A percentile compares a stretch with the other conserved stretches of the same genome.
phyloP scores from a whole-genome alignment of 2,329 filamentous ascomycete species.

The Xylariaceae sp. region DNA sequence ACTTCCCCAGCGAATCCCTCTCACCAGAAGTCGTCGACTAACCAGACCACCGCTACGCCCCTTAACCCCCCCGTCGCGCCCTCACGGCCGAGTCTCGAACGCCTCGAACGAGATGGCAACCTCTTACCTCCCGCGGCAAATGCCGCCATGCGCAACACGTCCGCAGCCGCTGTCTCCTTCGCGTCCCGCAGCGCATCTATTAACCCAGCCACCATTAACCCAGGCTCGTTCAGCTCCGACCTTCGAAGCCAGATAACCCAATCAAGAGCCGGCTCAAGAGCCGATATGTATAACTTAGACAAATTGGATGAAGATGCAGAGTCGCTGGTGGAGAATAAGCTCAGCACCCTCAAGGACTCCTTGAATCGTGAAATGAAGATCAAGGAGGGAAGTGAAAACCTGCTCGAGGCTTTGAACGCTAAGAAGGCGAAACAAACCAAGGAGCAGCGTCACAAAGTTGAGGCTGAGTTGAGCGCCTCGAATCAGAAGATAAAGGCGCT shows the following conservation, averaged over 20 bases:
- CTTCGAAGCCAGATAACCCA: constrained; percentile 67
- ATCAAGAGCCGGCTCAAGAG: constrained; percentile 59
- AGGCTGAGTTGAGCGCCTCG: constrained; percentile 85
- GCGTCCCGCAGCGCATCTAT: constrained; percentile 65
- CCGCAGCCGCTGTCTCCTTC: constrained; percentile 56
- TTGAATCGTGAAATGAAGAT: constrained; percentile 97
- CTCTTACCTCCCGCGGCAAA: constrained; percentile 45
- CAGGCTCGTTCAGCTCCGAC: constrained; percentile 87
- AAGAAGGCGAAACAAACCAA: constrained; percentile 96
- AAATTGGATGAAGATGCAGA: constrained; percentile 61
- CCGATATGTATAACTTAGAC: constrained; percentile 49
- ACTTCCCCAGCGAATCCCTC: constrained; percentile 51
- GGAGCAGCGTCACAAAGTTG: constrained; percentile 72
- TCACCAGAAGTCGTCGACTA: constrained; percentile 50
- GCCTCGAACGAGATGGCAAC: constrained; percentile 41
- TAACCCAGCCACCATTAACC: constrained; percentile 63
- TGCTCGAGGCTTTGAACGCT: constrained; percentile 87
- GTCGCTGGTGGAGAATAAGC: constrained; percentile 62
- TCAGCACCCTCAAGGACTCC: constrained; percentile 72
- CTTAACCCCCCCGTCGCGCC: constrained; percentile 36
- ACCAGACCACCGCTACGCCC: constrained; percentile 38
- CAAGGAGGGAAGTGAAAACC: constrained; percentile 94
- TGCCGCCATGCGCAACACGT: constrained; percentile 45
- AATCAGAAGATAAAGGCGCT: constrained; percentile 67
- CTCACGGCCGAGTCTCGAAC: constrained; percentile 50